Conservation (phyloP, 2,329 filamentous ascomycete genomes). For the Penicillium polonicum region DNA sequence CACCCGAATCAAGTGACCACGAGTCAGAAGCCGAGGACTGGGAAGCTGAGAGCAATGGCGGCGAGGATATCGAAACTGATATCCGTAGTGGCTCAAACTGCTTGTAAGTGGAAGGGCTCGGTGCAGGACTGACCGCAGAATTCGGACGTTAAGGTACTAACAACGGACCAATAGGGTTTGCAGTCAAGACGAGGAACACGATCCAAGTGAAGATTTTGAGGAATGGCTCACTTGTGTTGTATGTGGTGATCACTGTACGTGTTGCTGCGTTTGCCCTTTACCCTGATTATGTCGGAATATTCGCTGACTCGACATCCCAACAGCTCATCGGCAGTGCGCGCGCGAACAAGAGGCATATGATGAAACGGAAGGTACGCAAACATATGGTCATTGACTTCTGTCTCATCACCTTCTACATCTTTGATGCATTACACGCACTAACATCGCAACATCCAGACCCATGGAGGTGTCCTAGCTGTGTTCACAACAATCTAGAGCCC, state of each 20-base stretch:
- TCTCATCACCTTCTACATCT: not conserved
- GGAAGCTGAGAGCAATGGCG: conserved; percentile 50
- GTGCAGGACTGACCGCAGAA: not conserved
- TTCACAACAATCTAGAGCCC: conserved; percentile 43
- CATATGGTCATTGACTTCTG: not conserved
- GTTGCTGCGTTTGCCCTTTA: conserved; percentile 25
- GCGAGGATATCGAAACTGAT: conserved; percentile 47
- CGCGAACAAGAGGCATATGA: conserved; percentile 65
- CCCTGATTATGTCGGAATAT: conserved; percentile 20
- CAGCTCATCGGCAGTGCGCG: conserved; percentile 90
- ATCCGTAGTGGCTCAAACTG: conserved; percentile 57
- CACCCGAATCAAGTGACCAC: conserved; percentile 48
- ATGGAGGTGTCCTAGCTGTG: conserved; percentile 63
- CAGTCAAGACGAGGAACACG: conserved; percentile 76
- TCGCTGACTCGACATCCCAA: conserved; percentile 47
- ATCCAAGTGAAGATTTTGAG: conserved; percentile 78
- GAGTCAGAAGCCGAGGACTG: conserved; percentile 58
- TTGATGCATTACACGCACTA: conserved; percentile 22
- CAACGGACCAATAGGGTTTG: conserved; percentile 64
- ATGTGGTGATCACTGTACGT: conserved; percentile 81
- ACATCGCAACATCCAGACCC: conserved; percentile 52
- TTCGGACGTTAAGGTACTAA: conserved; percentile 27
- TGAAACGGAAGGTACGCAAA: conserved; percentile 59
- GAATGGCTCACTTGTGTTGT: conserved; percentile 71
- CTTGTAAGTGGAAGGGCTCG: conserved; percentile 52